Evolutionary conservation across 192 early-diverging fungal genomes (phyloP).

Genomic region (Coemansia sp.): DNA sequence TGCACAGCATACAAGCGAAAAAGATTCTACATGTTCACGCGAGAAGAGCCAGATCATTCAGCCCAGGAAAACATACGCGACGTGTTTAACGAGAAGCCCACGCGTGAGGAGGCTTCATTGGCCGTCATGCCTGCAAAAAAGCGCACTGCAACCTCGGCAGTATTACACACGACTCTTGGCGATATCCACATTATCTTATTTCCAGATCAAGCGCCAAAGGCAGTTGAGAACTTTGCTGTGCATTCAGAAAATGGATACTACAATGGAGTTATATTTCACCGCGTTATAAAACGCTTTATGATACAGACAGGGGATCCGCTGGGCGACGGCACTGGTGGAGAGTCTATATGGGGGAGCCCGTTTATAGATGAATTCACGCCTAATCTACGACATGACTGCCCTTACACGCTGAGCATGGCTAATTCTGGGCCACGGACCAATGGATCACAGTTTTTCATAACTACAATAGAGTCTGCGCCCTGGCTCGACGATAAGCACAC

Average conservation of each 20-base stretch:
- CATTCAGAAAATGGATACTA: conserved; percentile 87
- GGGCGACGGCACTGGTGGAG: conserved; percentile 93
- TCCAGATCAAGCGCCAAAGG: conserved; percentile 78
- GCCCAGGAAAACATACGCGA: conserved; percentile 73
- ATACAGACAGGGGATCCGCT: conserved; percentile 90
- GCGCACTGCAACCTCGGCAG: conserved; percentile 66
- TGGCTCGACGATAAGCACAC: conserved; percentile 99
- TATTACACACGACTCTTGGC: conserved; percentile 86
- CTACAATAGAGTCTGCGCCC: conserved; percentile 75
- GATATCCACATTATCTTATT: conserved; percentile 88
- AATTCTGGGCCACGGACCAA: conserved; percentile 90
- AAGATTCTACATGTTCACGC: conserved; percentile 92
- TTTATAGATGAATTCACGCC: conserved; percentile 94
- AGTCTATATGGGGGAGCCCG: conserved; percentile 84
- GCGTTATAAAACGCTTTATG: conserved; percentile 98
- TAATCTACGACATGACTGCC: conserved; percentile 78
- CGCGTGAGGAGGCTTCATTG: conserved; percentile 91
- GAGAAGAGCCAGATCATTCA: conserved; percentile 71
- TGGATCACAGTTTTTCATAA: conserved; percentile 96
- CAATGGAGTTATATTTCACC: conserved; percentile 91
- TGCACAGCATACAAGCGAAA: conserved; percentile 89
- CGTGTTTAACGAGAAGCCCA: conserved; percentile 97
- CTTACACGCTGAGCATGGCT: conserved; percentile 95
- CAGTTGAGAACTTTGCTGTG: conserved; percentile 92
- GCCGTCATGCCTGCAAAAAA: conserved; percentile 67